These are phyloP conservation scores for Boechera divaricarpa DNA, from an alignment of 345 rosid genomes.

Conservation along the genomic window DNA sequence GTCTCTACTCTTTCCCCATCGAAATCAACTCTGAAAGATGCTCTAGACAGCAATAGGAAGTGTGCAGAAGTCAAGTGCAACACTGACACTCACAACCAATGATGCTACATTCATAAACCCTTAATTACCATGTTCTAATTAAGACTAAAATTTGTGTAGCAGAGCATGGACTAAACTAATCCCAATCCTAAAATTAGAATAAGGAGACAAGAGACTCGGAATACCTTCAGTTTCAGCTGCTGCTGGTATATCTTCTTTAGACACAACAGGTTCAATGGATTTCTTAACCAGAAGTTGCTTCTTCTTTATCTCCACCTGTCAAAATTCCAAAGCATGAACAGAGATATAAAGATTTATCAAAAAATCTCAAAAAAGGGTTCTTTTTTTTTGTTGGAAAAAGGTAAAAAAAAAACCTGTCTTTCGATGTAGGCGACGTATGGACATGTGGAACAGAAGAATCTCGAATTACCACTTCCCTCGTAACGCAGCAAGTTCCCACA, in stretches of 20 bases:
- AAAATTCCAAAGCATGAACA: neutral
- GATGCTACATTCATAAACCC: neutral
- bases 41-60: neutral
- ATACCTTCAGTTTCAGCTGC: conserved; percentile 44
- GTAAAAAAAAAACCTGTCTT: conserved; percentile 21
- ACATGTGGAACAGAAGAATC: conserved; percentile 44
- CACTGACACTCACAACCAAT: too few relatives aligned
- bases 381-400: neutral
- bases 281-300: conserved; percentile 43
- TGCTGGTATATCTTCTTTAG: conserved; percentile 36
- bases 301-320: conserved; percentile 46
- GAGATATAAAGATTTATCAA: neutral
- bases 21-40: neutral
- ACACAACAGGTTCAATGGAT: conserved; percentile 32
- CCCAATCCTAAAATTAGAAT: too few relatives aligned
- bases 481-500: conserved; percentile 47
- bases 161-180: neutral
- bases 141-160: neutral
- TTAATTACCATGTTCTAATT: neutral
- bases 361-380: neutral
- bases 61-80: neutral
- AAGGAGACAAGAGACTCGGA: neutral
- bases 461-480: conserved; percentile 8
- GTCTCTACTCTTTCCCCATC: neutral
- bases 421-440: conserved; percentile 41